Percentiles rank a stretch among this genome's conserved stretches.
These are phyloP conservation scores for Calonectria pteridis DNA, from an alignment of 2,329 filamentous ascomycete genomes.

Conservation along the genomic window DNA sequence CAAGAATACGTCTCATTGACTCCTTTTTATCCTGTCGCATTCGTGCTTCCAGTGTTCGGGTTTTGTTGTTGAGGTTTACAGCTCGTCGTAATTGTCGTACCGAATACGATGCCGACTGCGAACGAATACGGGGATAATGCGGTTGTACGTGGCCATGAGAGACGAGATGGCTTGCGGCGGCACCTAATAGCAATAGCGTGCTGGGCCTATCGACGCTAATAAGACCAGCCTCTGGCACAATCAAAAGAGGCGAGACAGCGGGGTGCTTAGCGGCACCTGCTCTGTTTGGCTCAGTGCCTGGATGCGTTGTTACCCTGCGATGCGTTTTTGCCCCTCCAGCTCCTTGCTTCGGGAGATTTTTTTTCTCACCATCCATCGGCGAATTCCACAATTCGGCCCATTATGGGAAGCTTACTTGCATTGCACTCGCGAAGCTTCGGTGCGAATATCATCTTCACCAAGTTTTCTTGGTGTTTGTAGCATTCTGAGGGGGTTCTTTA, in stretches of 20 bases:
- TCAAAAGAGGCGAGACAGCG: neutral
- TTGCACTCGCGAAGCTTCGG: neutral
- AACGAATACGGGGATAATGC: conserved; percentile 18
- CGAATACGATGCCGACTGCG: conserved; percentile 13
- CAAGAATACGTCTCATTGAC: neutral
- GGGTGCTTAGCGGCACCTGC: conserved; percentile 6
- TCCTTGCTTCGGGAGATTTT: neutral
- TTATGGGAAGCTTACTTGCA: neutral
- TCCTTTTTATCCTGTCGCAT: neutral
- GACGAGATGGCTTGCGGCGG: neutral
- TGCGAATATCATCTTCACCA: neutral
- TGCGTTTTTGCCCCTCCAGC: conserved; percentile 5
- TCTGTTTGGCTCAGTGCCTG: conserved; percentile 9
- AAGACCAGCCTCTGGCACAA: neutral
- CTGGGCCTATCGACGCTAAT: neutral
- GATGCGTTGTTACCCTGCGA: conserved; percentile 10
- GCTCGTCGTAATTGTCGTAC: neutral
- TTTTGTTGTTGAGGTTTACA: neutral
- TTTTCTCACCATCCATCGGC: conserved; percentile 5
- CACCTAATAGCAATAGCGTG: neutral
- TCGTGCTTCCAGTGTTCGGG: neutral
- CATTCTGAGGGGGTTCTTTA: neutral
- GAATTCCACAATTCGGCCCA: conserved; percentile 1
- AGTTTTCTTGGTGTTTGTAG: neutral
- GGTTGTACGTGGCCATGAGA: neutral